These are phyloP conservation scores for Annulohypoxylon stygium DNA, from an alignment of 495 filamentous ascomycete genomes.

Conservation along the genomic window DNA sequence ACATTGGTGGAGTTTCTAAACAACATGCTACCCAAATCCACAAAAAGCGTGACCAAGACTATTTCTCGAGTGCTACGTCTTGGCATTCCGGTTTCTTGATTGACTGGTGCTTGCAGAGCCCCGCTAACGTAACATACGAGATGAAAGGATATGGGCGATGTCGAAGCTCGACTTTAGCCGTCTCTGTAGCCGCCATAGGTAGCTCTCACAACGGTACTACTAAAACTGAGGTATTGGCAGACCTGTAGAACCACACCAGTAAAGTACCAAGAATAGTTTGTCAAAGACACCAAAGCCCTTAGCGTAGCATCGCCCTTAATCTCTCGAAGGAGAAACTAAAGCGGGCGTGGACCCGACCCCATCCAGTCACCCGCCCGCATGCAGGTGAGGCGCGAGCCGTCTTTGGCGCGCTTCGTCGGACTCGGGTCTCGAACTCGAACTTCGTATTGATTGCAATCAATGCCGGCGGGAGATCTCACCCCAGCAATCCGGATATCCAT, in stretches of 20 bases:
- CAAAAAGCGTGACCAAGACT: not conserved
- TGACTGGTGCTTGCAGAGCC: not conserved
- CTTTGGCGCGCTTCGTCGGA: slow-evolving; percentile 41
- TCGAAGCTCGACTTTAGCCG: slow-evolving; percentile 30
- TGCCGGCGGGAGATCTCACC: slow-evolving; percentile 34
- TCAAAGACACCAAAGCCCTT: slow-evolving; percentile 17
- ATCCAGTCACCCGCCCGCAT: not conserved
- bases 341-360: slow-evolving; percentile 1
- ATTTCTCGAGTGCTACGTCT: not conserved
- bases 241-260: slow-evolving; percentile 3
- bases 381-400: slow-evolving; percentile 11
- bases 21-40: not conserved
- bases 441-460: slow-evolving; percentile 35
- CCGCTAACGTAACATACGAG: not conserved
- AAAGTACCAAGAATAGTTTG: not conserved
- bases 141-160: not conserved
- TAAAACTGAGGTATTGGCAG: slow-evolving; percentile 2
- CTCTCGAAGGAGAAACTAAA: slow-evolving; percentile 19
- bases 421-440: slow-evolving; percentile 27
- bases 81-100: slow-evolving; percentile 1
- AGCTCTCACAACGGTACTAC: not conserved
- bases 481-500: slow-evolving; percentile 48
- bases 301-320: slow-evolving; percentile 17
- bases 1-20: slow-evolving; percentile 3
- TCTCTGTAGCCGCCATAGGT: slow-evolving; percentile 17